A percentile compares a stretch with the other conserved stretches of the same genome.
Evolutionary conservation across 2,329 filamentous ascomycete species (phyloP).

Genomic region (Diatrype stigma): DNA sequence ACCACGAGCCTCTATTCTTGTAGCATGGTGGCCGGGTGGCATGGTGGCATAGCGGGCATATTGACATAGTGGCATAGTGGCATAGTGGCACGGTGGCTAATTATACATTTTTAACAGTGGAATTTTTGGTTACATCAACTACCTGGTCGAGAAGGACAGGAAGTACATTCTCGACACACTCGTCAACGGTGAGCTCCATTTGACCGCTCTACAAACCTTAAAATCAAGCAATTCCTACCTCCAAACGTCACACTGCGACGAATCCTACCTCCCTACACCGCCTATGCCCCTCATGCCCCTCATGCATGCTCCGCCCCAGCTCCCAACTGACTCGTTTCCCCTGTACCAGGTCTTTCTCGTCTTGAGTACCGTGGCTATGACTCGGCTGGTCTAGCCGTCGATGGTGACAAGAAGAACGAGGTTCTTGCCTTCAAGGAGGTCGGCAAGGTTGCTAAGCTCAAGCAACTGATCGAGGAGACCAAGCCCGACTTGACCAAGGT

Average conservation of each 20-base stretch:
- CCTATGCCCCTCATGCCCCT: neutral
- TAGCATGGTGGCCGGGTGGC: no score
- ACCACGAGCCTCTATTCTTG: no score
- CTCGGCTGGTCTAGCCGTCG: conserved; percentile 90
- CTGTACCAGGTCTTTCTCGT: conserved; percentile 71
- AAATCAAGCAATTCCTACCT: conserved; percentile 7
- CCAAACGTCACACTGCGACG: neutral
- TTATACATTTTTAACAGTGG: conserved; percentile 52
- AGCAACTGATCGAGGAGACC: conserved; percentile 81
- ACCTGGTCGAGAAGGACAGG: conserved; percentile 97
- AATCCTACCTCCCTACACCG: neutral
- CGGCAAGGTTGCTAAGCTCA: conserved; percentile 96
- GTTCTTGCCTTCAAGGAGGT: conserved; percentile 98
- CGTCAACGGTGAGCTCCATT: conserved; percentile 71
- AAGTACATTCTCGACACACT: conserved; percentile 94
- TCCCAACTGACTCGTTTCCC: conserved; percentile 23
- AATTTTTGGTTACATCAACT: conserved; percentile 99
- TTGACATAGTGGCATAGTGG: no score
- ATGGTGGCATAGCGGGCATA: no score
- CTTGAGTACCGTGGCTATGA: conserved; percentile 99
- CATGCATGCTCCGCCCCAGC: neutral
- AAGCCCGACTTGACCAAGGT: conserved; percentile 84
- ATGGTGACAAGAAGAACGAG: conserved; percentile 98
- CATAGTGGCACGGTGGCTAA: conserved; percentile 20
- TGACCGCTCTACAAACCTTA: conserved; percentile 5